Evolutionary conservation across 352 stramenopile species (phyloP).

Genomic region (Phytophthora citrophthora): DNA sequence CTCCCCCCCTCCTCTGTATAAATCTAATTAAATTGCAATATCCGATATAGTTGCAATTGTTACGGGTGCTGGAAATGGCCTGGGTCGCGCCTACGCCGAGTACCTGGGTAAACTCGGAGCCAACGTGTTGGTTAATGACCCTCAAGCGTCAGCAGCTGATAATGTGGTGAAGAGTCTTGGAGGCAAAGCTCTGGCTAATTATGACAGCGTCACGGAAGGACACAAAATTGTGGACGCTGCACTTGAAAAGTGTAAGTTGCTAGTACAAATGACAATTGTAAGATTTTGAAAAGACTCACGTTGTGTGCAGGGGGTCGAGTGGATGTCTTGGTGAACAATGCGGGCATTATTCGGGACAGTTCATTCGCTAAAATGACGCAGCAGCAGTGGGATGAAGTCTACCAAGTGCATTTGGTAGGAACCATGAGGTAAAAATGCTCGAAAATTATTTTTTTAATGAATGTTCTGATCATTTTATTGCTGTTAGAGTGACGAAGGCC

Average conservation of each 20-base stretch:
- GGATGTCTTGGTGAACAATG: conserved; percentile 96
- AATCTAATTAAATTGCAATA: not conserved
- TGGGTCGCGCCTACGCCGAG: conserved; percentile 84
- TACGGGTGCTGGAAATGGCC: conserved; percentile 84
- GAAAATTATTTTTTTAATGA: too few relatives aligned
- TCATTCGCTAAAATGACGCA: conserved; percentile 89
- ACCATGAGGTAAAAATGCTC: conserved; percentile 63
- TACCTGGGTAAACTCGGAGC: conserved; percentile 73
- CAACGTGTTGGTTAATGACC: conserved; percentile 87
- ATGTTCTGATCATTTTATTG: not conserved
- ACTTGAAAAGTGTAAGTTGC: conserved; percentile 72
- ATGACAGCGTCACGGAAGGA: conserved; percentile 77
- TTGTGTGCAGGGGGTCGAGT: conserved; percentile 66
- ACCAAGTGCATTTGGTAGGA: conserved; percentile 84
- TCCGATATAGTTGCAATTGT: conserved; percentile 75
- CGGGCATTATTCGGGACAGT: conserved; percentile 90
- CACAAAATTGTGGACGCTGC: conserved; percentile 86
- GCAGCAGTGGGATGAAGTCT: conserved; percentile 84
- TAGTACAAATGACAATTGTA: not conserved
- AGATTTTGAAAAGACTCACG: not conserved
- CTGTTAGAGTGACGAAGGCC: conserved; percentile 69
- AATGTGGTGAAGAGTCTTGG: conserved; percentile 64
- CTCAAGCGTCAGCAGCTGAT: conserved; percentile 62
- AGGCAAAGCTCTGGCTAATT: conserved; percentile 65
- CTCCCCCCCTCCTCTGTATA: not conserved